phyloP scores from a whole-genome alignment of 2,329 filamentous ascomycete genomes.

The Fusarium coffeatum region DNA sequence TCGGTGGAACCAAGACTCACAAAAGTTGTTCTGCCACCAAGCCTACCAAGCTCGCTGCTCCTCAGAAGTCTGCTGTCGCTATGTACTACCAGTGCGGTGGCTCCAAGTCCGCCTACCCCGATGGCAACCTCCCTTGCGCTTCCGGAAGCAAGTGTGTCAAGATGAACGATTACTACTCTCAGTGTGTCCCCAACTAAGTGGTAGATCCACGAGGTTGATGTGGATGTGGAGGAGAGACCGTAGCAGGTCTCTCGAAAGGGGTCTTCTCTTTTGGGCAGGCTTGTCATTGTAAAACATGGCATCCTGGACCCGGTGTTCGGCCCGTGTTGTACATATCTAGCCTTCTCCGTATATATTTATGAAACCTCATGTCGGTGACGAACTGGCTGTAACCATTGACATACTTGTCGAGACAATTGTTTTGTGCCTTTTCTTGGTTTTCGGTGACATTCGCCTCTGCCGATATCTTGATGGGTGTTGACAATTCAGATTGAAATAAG shows the following conservation, averaged over 20 bases:
- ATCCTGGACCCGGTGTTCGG: conserved; percentile 30
- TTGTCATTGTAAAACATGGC: conserved; percentile 26
- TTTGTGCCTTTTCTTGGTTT: neutral
- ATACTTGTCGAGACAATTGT: conserved; percentile 16
- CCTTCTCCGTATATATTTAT: conserved; percentile 42
- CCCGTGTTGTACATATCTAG: conserved; percentile 31
- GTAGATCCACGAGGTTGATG: conserved; percentile 6
- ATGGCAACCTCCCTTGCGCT: conserved; percentile 39
- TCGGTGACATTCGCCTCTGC: neutral
- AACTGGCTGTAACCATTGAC: conserved; percentile 22
- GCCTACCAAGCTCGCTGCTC: conserved; percentile 13
- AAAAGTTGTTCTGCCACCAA: conserved; percentile 32
- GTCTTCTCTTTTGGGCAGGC: conserved; percentile 11
- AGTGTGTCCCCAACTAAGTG: conserved; percentile 43
- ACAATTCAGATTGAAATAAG: neutral
- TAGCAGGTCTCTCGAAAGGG: conserved; percentile 1
- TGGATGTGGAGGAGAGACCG: neutral
- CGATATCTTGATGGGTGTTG: neutral
- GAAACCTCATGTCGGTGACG: conserved; percentile 16
- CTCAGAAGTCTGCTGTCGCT: conserved; percentile 29
- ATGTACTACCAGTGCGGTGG: conserved; percentile 41
- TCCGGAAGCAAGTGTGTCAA: conserved; percentile 41
- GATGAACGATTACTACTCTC: conserved; percentile 44
- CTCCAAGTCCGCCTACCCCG: conserved; percentile 36
- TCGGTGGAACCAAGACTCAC: conserved; percentile 25